phyloP scores from a whole-genome alignment of 2,329 filamentous ascomycete genomes.

The Fusarium abutilonis region DNA sequence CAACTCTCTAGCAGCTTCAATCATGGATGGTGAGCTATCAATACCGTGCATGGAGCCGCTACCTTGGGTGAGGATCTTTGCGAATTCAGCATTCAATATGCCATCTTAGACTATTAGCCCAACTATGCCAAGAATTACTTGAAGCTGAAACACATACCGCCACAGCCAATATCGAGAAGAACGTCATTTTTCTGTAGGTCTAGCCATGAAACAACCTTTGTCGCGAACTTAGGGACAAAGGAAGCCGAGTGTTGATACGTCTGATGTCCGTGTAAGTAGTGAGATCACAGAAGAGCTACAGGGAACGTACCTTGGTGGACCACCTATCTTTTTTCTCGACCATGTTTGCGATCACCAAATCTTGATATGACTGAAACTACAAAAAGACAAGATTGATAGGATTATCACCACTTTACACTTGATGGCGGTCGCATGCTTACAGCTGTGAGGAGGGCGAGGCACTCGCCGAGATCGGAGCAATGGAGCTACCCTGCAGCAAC shows the following conservation, averaged over 20 bases:
- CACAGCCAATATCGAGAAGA: conserved; percentile 72
- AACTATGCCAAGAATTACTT: background rate
- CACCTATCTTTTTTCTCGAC: conserved; percentile 44
- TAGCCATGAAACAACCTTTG: conserved; percentile 67
- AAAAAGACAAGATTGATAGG: background rate
- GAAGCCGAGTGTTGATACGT: conserved; percentile 69
- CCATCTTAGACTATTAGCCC: conserved; percentile 57
- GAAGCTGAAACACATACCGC: conserved; percentile 55
- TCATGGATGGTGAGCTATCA: conserved; percentile 69
- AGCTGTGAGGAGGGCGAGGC: conserved; percentile 25
- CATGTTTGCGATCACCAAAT: conserved; percentile 24
- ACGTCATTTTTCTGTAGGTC: conserved; percentile 66
- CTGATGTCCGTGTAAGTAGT: conserved; percentile 48
- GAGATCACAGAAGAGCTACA: conserved; percentile 3
- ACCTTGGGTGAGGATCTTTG: conserved; percentile 57
- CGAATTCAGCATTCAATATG: conserved; percentile 65
- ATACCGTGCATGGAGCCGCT: conserved; percentile 63
- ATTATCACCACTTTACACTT: conserved; percentile 29
- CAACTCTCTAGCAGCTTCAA: conserved; percentile 59
- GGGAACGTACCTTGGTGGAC: conserved; percentile 41
- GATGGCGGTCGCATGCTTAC: conserved; percentile 1
- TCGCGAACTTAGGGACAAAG: conserved; percentile 71
- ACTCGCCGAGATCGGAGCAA: conserved; percentile 42
- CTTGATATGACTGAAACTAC: background rate
- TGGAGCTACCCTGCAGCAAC: conserved; percentile 13